phyloP scores from a whole-genome alignment of 2,329 filamentous ascomycete genomes.

The Fusarium vanettenii region DNA sequence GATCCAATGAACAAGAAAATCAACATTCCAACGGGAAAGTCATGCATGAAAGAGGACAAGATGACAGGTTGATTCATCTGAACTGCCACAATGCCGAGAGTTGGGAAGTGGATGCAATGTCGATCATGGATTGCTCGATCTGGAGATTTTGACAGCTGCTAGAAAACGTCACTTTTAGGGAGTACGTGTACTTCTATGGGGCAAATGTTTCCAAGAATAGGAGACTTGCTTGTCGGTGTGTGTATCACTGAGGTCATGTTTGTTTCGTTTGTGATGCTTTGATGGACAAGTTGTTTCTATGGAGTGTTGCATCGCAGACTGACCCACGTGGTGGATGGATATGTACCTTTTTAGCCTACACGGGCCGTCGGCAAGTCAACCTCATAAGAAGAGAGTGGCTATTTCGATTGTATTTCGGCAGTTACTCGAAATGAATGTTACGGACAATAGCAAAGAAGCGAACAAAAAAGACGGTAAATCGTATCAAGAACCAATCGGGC shows the following conservation, averaged over 20 bases:
- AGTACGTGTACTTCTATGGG: neutral
- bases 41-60: neutral
- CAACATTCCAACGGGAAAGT: neutral
- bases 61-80: neutral
- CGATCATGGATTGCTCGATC: constrained; percentile 14
- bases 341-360: neutral
- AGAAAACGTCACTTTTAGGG: neutral
- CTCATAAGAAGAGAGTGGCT: neutral
- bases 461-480: neutral
- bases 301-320: neutral
- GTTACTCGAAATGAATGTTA: neutral
- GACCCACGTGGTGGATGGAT: neutral
- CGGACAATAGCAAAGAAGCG: neutral
- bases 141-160: neutral
- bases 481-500: neutral
- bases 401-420: neutral
- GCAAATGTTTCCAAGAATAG: neutral
- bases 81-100: neutral
- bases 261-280: neutral
- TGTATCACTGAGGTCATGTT: neutral
- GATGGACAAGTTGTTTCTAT: neutral
- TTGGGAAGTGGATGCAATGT: neutral
- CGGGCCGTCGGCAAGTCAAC: neutral
- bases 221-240: neutral
- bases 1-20: neutral